Percentiles rank a stretch among this genome's conserved stretches.
phyloP scores from a whole-genome alignment of 306 rosid genomes.

The Medicago ruthenica region DNA sequence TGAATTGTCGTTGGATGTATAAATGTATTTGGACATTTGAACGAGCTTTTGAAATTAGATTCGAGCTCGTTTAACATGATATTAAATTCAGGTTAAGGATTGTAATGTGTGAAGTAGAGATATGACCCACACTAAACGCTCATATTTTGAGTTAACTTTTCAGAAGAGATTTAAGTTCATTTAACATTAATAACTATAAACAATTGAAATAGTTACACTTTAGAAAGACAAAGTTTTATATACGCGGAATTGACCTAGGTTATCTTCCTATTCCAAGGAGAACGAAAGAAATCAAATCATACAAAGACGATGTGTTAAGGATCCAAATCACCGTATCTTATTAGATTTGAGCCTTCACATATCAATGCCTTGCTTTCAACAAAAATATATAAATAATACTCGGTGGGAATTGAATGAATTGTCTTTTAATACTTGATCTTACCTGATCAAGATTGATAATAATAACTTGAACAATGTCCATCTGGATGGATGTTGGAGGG shows the following conservation, averaged over 20 bases:
- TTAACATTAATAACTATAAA: not conserved
- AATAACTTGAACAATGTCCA: no score
- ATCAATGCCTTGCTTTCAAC: not conserved
- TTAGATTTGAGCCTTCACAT: not conserved
- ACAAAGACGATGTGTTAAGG: not conserved
- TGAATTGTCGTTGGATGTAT: no score
- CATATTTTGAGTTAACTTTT: no score
- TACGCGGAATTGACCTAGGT: not conserved
- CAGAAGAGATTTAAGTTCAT: no score
- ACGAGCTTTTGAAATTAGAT: no score
- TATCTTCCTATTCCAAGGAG: not conserved
- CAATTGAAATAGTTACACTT: not conserved
- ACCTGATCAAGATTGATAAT: no score
- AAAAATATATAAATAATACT: not conserved
- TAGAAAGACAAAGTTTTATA: not conserved
- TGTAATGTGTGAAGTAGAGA: no score
- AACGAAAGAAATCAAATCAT: not conserved
- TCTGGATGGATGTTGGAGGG: no score
- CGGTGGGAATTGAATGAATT: not conserved
- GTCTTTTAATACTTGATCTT: not conserved
- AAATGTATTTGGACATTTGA: no score
- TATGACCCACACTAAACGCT: no score
- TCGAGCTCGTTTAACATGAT: no score
- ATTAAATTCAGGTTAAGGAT: no score
- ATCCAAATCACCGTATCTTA: not conserved